These are phyloP conservation scores for Cryptosporidium viatorum DNA, from an alignment of 169 alveolate genomes.

Conservation along the genomic window DNA sequence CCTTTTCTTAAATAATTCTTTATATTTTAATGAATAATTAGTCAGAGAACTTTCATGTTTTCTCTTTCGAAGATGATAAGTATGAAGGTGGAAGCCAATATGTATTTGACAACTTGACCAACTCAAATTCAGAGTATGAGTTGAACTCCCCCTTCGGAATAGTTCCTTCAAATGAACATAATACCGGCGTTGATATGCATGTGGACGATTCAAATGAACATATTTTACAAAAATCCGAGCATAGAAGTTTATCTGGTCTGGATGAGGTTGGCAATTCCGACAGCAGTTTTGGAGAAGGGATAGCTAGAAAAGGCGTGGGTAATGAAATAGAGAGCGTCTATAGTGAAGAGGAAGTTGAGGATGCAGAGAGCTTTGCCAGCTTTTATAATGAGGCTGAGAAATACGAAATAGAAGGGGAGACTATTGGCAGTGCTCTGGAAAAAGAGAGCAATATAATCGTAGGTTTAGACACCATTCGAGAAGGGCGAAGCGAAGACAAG, in stretches of 20 bases:
- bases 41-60: not conserved
- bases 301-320: not conserved
- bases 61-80: not conserved
- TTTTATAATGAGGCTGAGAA: not conserved
- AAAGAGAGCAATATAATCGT: not conserved
- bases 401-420: not conserved
- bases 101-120: slow-evolving; percentile 3
- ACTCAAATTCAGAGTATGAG: not conserved
- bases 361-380: not conserved
- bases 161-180: slow-evolving; percentile 27
- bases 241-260: not conserved
- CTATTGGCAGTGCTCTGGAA: not conserved
- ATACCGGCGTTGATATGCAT: not conserved
- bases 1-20: not conserved
- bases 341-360: not conserved
- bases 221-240: not conserved
- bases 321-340: not conserved
- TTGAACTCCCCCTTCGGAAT: slow-evolving; percentile 41
- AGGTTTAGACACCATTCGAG: not conserved
- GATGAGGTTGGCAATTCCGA: not conserved
- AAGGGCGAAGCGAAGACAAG: not conserved
- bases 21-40: not conserved
- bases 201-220: not conserved
- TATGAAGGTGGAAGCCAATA: not conserved
- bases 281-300: not conserved